Conservation (phyloP, 257 asterid genomes). For the Knoxia roxburghii region DNA sequence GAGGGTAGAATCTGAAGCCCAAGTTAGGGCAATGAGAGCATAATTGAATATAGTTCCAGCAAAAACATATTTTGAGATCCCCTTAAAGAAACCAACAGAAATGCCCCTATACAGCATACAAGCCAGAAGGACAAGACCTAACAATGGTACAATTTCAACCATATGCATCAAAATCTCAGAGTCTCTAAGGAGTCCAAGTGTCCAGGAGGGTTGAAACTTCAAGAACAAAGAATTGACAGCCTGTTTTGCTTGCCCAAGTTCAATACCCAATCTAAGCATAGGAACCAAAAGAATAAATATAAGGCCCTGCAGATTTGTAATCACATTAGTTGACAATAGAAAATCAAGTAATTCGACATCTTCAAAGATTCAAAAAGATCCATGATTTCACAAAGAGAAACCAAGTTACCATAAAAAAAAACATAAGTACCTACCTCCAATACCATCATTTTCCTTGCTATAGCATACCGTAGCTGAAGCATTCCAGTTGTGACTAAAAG, state of each 20-base stretch:
- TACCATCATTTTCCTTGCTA: conserved; percentile 50
- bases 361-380: neutral
- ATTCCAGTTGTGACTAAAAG: conserved; percentile 86
- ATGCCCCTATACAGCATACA: conserved; percentile 52
- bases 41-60: conserved; percentile 48
- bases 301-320: conserved; percentile 52
- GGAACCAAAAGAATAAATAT: conserved; percentile 65
- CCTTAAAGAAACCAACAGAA: conserved; percentile 32
- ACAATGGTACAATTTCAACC: conserved; percentile 51
- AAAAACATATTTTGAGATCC: conserved; percentile 51
- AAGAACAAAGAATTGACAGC: conserved; percentile 45
- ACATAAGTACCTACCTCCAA: conserved; percentile 47
- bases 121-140: conserved; percentile 55
- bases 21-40: conserved; percentile 49
- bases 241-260: conserved; percentile 50
- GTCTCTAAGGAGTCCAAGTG: conserved; percentile 37
- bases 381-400: neutral
- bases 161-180: conserved; percentile 47
- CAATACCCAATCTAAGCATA: conserved; percentile 70
- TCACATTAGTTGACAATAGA: neutral
- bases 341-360: neutral
- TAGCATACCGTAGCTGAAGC: conserved; percentile 60
- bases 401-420: neutral
- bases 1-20: conserved; percentile 57
- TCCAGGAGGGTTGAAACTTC: conserved; percentile 49